These are phyloP conservation scores for Diaporthe ampelina DNA, from an alignment of 2,329 filamentous ascomycete species.

Conservation along the genomic window DNA sequence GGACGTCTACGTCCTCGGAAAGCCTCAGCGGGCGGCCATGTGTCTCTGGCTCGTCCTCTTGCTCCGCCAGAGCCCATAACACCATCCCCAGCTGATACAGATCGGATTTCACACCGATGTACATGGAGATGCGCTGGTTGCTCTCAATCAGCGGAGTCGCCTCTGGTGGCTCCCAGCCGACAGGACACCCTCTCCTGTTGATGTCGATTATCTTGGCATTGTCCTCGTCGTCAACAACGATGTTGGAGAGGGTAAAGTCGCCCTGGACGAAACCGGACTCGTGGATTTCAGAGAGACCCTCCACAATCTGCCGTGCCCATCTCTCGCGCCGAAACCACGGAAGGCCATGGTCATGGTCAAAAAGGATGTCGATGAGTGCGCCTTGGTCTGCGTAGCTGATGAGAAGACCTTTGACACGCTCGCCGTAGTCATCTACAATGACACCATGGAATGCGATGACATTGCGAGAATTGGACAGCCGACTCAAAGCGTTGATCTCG, in stretches of 20 bases:
- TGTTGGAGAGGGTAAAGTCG: slow-evolving; percentile 97
- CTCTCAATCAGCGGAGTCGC: slow-evolving; percentile 87
- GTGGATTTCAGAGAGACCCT: slow-evolving; percentile 91
- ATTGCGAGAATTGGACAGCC: slow-evolving; percentile 77
- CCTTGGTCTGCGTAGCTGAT: slow-evolving; percentile 91
- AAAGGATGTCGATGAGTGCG: slow-evolving; percentile 90
- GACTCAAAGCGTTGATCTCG: slow-evolving; percentile 94
- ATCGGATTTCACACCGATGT: slow-evolving; percentile 98
- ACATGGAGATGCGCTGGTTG: slow-evolving; percentile 93
- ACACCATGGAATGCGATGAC: slow-evolving; percentile 91
- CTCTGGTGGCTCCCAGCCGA: slow-evolving; percentile 98
- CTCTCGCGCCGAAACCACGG: slow-evolving; percentile 82
- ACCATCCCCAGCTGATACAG: slow-evolving; percentile 98
- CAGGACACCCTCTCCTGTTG: slow-evolving; percentile 95
- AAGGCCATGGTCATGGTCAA: slow-evolving; percentile 75
- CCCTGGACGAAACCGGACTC: slow-evolving; percentile 97
- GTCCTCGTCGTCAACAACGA: slow-evolving; percentile 87
- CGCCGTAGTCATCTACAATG: slow-evolving; percentile 82
- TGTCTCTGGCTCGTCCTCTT: slow-evolving; percentile 90
- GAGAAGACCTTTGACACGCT: slow-evolving; percentile 86
- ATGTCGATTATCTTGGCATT: slow-evolving; percentile 98
- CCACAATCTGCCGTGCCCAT: slow-evolving; percentile 93
- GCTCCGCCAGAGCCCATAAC: slow-evolving; percentile 89
- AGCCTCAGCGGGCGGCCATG: slow-evolving; percentile 78
- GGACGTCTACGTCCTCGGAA: slow-evolving; percentile 72